Evolutionary conservation across 768 basidiomycete species (phyloP).

Genomic region (Auricularia sp.): DNA sequence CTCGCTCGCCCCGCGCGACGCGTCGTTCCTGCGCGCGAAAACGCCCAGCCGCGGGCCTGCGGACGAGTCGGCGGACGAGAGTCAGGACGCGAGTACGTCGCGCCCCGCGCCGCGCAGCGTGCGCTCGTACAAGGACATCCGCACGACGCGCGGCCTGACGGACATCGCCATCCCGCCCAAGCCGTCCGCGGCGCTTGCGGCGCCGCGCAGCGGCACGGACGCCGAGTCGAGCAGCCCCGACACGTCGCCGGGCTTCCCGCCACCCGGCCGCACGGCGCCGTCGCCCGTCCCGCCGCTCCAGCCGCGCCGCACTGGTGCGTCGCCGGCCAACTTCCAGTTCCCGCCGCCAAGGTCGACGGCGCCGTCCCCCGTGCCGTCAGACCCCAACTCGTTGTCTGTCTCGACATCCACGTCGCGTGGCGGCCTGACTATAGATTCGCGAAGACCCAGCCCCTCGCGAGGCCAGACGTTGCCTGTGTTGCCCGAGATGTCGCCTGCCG

Average conservation of each 20-base stretch:
- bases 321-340: constrained; percentile 28
- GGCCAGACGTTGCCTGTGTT: background rate
- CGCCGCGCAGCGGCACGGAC: constrained; percentile 8
- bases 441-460: background rate
- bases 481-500: background rate
- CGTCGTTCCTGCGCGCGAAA: background rate
- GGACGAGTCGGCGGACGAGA: background rate
- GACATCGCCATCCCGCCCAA: constrained; percentile 31
- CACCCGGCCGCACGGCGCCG: background rate
- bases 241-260: background rate
- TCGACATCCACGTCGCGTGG: background rate
- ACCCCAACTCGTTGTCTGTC: background rate
- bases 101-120: background rate
- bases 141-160: constrained; percentile 24
- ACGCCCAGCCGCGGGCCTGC: background rate
- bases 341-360: constrained; percentile 15
- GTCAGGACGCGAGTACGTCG: background rate
- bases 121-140: constrained; percentile 14
- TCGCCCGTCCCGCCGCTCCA: constrained; percentile 9
- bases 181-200: constrained; percentile 18
- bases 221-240: background rate
- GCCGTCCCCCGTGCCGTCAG: background rate
- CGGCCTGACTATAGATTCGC: background rate
- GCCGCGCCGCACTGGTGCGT: constrained; percentile 14
- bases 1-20: background rate